Evolutionary conservation across 768 basidiomycete genomes (phyloP).

Genomic region (Exsudoporus frostii): DNA sequence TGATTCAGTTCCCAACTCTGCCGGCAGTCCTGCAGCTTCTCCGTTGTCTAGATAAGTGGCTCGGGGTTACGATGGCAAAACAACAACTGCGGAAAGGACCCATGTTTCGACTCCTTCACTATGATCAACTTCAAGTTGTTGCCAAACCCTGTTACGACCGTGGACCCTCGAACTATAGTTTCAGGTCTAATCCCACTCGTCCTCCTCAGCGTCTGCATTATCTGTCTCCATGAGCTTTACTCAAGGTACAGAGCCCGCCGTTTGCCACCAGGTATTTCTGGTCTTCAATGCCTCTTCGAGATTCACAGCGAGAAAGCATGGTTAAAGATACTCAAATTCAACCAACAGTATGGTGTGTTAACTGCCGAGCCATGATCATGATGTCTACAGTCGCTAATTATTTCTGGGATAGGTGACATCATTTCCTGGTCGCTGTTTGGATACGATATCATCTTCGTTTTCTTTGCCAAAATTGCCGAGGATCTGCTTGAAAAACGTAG

Average conservation of each 20-base stretch:
- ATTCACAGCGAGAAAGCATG: slow-evolving; percentile 5
- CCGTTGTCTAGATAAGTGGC: no score
- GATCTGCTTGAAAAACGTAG: slow-evolving; percentile 47
- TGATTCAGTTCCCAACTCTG: no score
- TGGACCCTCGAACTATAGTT: no score
- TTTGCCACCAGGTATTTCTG: slow-evolving; percentile 13
- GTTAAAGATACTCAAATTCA: slow-evolving; percentile 8
- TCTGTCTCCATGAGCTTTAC: not conserved
- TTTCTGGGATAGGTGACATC: slow-evolving; percentile 7
- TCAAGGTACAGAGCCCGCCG: not conserved
- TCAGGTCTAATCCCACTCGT: no score
- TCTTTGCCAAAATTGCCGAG: slow-evolving; percentile 37
- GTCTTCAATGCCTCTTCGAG: slow-evolving; percentile 1
- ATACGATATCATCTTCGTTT: slow-evolving; percentile 41
- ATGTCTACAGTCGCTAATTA: not conserved
- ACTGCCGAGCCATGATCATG: not conserved
- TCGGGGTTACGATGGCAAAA: no score
- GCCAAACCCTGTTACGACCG: no score
- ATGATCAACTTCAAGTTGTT: no score
- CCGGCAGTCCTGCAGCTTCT: no score
- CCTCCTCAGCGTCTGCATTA: no score
- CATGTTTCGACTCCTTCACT: no score
- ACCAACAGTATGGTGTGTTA: slow-evolving; percentile 10
- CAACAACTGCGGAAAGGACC: no score
- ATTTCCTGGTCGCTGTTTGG: slow-evolving; percentile 5